These are phyloP conservation scores for Blastosporella zonata DNA, from an alignment of 1,284 basidiomycete genomes.

Conservation along the genomic window DNA sequence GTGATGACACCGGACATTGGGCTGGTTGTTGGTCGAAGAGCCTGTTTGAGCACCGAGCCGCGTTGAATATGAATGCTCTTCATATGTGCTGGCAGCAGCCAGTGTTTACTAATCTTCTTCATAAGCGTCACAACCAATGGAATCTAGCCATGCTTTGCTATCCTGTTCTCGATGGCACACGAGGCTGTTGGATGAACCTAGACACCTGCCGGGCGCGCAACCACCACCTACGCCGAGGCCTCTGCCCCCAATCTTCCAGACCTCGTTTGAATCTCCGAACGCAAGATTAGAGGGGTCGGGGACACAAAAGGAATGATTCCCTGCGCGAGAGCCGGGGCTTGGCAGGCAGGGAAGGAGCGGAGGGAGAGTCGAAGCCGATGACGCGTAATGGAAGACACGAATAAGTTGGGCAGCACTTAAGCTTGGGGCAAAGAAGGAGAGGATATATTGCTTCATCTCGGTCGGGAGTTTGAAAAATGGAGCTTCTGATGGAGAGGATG, in stretches of 20 bases:
- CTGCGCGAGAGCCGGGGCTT: neutral
- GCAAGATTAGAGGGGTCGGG: constrained; percentile 16
- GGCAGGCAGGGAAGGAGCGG: constrained; percentile 29
- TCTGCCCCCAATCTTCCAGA: constrained; percentile 11
- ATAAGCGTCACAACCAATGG: constrained; percentile 40
- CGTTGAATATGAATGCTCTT: too few relatives aligned
- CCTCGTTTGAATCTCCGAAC: constrained; percentile 12
- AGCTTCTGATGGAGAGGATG: constrained; percentile 16
- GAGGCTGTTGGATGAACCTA: constrained; percentile 30
- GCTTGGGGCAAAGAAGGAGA: constrained; percentile 55
- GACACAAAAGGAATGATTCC: constrained; percentile 9
- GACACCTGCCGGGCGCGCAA: constrained; percentile 16
- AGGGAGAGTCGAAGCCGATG: constrained; percentile 54
- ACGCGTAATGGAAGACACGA: constrained; percentile 55
- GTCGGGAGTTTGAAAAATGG: constrained; percentile 41
- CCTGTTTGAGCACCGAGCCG: too few relatives aligned
- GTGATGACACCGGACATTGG: too few relatives aligned
- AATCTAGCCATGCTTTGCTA: constrained; percentile 41
- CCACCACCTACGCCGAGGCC: constrained; percentile 12
- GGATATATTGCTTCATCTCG: constrained; percentile 58
- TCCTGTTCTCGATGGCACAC: constrained; percentile 41
- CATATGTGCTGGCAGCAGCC: neutral
- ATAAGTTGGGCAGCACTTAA: constrained; percentile 56
- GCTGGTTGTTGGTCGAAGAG: too few relatives aligned
- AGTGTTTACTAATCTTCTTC: neutral